These are phyloP conservation scores for Eucalyptus melliodora DNA, from an alignment of 345 rosid species.

Conservation along the genomic window DNA sequence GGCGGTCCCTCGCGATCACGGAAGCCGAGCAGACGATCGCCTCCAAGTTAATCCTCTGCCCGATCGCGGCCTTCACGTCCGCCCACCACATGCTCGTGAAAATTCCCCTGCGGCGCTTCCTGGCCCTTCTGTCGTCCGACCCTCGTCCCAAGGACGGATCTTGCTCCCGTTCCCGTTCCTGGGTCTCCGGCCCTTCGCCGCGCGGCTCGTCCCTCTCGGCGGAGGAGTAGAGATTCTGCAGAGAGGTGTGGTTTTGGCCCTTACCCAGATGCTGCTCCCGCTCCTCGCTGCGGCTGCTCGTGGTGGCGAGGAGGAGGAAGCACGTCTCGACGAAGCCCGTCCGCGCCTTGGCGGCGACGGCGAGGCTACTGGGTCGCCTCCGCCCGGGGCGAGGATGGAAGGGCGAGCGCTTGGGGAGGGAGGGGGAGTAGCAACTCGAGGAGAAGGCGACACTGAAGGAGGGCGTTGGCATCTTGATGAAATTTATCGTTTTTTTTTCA, in stretches of 20 bases:
- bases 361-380: slow-evolving; percentile 10
- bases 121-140: not conserved
- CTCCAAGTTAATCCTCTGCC: slow-evolving; percentile 81
- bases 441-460: not conserved
- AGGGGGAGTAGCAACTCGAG: slow-evolving; percentile 1
- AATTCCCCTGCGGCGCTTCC: slow-evolving; percentile 3
- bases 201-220: not conserved
- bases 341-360: slow-evolving; percentile 9
- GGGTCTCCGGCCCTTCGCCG: slow-evolving; percentile 19
- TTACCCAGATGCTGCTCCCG: not conserved
- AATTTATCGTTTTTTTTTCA: not conserved
- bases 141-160: not conserved
- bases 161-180: not conserved
- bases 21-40: slow-evolving; percentile 61
- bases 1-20: slow-evolving; percentile 48
- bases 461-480: not conserved
- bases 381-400: not conserved
- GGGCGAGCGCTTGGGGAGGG: slow-evolving; percentile 24
- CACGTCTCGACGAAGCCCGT: slow-evolving; percentile 1
- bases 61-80: slow-evolving; percentile 75
- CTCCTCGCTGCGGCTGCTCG: slow-evolving; percentile 24
- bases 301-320: slow-evolving; percentile 15
- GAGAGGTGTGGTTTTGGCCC: slow-evolving; percentile 6
- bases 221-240: slow-evolving; percentile 27
- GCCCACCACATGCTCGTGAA: slow-evolving; percentile 93